Evolutionary conservation across 345 rosid genomes (phyloP), one percentile per base, ranked within the genome.

Genomic region (Hibiscus trionum): DNA sequence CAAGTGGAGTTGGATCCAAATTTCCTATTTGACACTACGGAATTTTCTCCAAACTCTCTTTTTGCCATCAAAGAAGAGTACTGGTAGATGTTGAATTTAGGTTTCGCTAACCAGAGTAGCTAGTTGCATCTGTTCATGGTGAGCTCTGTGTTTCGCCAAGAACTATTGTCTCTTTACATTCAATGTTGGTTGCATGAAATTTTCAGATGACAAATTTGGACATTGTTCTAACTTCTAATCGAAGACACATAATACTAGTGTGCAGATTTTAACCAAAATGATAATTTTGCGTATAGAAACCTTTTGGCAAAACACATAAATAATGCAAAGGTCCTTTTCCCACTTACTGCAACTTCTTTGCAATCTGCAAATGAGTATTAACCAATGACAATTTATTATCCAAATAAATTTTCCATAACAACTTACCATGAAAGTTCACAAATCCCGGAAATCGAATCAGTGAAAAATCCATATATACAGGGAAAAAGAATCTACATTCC

Each of bases 1-100:
- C 72, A 77, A 44, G 83, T 79, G 19, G 90, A 86, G 69, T 56
- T 88, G 24, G 88, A 86, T 67, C 85, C 91, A 1, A 73, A 78
- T 70, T 88, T 88, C 81, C 84, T 84, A 57, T 82, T 84, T 71
- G 82, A 86, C 72, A 73, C 24, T 3, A 74, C 83, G 0, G 87
- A 73, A 66, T 81, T 76, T 81, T 84, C 75, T 63, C 82, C 62
- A 82, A 74, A 79, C 49, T 19, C 42, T 58, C 15, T 63, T 42
- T 67, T 35, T 73, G 11, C 33, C 8, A n/a, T 17, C 62, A 24
- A 65, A 49, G 24, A 75, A 76, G 63, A 69, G 67, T 27, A 17
- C 75, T 56, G 44, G 58, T 47, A 33, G 59, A 21, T 59, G 42
- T 5, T 4, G 3, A 56, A 47, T 39, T 33, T 44, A 10, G 73